phyloP scores from a whole-genome alignment of 2,329 filamentous ascomycete species.

The Colletotrichum sp. region DNA sequence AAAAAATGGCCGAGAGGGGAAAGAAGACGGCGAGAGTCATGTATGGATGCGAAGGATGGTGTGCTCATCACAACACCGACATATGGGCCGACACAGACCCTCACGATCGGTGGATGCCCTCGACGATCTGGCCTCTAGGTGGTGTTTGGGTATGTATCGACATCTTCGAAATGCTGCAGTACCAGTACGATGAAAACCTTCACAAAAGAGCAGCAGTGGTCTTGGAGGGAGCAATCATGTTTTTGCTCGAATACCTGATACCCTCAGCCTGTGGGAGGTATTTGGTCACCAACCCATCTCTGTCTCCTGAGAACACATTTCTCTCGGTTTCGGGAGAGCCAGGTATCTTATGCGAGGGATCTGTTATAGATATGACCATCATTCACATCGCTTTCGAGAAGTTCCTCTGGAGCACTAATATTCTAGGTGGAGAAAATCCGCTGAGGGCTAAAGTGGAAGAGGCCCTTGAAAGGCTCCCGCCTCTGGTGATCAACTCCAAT shows the following conservation, averaged over 20 bases:
- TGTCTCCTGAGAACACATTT: constrained; percentile 30
- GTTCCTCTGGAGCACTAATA: constrained; percentile 27
- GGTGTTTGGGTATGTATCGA: constrained; percentile 45
- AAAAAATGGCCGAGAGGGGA: constrained; percentile 38
- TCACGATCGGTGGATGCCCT: constrained; percentile 35
- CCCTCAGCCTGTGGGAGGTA: constrained; percentile 27
- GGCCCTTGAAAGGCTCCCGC: constrained; percentile 20
- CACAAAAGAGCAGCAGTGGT: constrained; percentile 28
- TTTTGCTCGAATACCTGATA: constrained; percentile 32
- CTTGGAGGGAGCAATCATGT: constrained; percentile 32
- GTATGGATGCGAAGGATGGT: constrained; percentile 37
- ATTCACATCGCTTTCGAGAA: constrained; percentile 19
- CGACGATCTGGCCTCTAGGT: constrained; percentile 43
- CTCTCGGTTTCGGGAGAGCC: constrained; percentile 35
- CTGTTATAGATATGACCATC: constrained; percentile 48
- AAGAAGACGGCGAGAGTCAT: constrained; percentile 33
- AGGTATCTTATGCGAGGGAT: constrained; percentile 44
- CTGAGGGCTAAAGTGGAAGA: neutral
- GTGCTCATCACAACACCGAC: constrained; percentile 41
- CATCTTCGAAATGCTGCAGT: constrained; percentile 40
- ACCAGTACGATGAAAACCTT: constrained; percentile 34
- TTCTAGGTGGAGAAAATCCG: neutral
- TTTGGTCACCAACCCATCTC: constrained; percentile 28
- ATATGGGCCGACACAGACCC: constrained; percentile 39
- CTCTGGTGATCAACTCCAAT: constrained; percentile 21